Conservation (phyloP, 2,329 filamentous ascomycete genomes). For the Clonostachys rhizophaga region DNA sequence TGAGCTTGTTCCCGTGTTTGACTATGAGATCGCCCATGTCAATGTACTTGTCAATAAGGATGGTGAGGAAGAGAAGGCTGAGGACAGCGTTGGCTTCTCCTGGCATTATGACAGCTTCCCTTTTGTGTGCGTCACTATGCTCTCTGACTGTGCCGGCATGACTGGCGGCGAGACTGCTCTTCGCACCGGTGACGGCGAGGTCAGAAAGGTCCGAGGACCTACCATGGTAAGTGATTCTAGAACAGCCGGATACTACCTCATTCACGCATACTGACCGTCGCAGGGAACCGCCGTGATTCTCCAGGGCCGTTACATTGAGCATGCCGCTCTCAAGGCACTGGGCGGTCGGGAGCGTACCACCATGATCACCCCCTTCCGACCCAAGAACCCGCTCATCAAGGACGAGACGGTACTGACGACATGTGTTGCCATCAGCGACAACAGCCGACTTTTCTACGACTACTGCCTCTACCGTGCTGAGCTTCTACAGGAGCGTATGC, state of each 20-base stretch:
- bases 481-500: constrained; percentile 52
- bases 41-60: constrained; percentile 48
- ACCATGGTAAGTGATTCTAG: constrained; percentile 43
- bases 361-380: constrained; percentile 62
- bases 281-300: constrained; percentile 56
- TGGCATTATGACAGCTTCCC: constrained; percentile 65
- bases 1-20: constrained; percentile 46
- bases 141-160: constrained; percentile 59
- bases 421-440: constrained; percentile 52
- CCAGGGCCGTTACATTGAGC: constrained; percentile 64
- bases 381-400: constrained; percentile 43
- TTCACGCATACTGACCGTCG: not conserved
- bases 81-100: constrained; percentile 50
- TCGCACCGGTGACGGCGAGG: constrained; percentile 44
- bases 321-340: constrained; percentile 54
- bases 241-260: constrained; percentile 9
- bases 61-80: constrained; percentile 25
- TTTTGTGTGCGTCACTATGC: constrained; percentile 67
- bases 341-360: constrained; percentile 58
- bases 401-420: constrained; percentile 60
- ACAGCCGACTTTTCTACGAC: constrained; percentile 53
- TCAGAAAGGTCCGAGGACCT: constrained; percentile 55
- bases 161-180: constrained; percentile 61
- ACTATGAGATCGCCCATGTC: constrained; percentile 49
- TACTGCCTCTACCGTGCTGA: constrained; percentile 59